Evolutionary conservation across 768 basidiomycete genomes (phyloP).

Genomic region (Hydnomerulius pinastri): DNA sequence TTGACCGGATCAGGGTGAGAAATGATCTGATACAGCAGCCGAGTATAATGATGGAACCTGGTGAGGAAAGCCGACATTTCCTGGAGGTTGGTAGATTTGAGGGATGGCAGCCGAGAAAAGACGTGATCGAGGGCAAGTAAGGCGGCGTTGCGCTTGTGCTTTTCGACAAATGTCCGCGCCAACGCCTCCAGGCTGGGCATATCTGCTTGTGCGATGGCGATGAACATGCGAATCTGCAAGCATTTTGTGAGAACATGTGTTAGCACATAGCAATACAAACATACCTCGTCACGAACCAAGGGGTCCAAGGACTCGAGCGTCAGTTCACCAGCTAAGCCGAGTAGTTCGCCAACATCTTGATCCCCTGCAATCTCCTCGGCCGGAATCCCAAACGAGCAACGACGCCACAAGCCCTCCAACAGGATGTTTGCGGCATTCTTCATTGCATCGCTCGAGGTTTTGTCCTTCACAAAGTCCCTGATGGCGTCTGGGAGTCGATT

Average conservation of each 20-base stretch:
- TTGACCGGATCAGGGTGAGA: constrained; percentile 30
- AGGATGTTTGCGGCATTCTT: constrained; percentile 40
- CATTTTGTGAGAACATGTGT: neutral
- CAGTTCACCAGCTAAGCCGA: constrained; percentile 25
- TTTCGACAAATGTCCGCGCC: constrained; percentile 30
- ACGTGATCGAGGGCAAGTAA: constrained; percentile 47
- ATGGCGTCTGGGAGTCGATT: constrained; percentile 51
- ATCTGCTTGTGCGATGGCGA: constrained; percentile 30
- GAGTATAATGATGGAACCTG: constrained; percentile 38
- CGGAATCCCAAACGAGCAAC: constrained; percentile 41
- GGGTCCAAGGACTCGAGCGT: constrained; percentile 7
- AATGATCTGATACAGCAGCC: constrained; percentile 31
- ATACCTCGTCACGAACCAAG: constrained; percentile 13
- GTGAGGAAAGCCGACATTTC: constrained; percentile 33
- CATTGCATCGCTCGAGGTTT: constrained; percentile 24
- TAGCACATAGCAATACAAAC: neutral
- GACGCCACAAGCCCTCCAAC: constrained; percentile 47
- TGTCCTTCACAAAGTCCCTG: constrained; percentile 41
- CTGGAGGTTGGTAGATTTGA: constrained; percentile 23
- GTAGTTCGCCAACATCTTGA: constrained; percentile 15
- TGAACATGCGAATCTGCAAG: constrained; percentile 32
- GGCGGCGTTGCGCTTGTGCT: constrained; percentile 28
- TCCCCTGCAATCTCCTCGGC: constrained; percentile 5
- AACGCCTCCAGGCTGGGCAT: constrained; percentile 31
- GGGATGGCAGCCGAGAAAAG: constrained; percentile 31